These are phyloP conservation scores for Stagonosporopsis cucurbitacearum DNA, from an alignment of 2,329 filamentous ascomycete genomes.

Conservation along the genomic window DNA sequence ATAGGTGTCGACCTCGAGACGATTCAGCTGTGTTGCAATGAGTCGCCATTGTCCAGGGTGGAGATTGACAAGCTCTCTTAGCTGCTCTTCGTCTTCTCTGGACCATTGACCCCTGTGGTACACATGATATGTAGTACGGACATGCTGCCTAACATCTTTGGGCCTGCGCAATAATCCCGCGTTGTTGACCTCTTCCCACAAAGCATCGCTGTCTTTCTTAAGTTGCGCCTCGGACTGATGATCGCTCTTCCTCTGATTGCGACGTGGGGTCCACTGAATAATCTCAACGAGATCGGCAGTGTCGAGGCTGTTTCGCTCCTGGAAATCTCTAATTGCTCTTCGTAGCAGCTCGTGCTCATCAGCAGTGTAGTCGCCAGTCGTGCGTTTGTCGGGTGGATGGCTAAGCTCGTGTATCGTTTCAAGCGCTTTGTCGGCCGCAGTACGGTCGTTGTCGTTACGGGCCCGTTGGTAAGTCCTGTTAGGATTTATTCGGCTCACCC, in stretches of 20 bases:
- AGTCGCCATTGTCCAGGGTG: conserved; percentile 65
- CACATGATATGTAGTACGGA: conserved; percentile 70
- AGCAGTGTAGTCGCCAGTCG: conserved; percentile 23
- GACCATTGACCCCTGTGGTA: conserved; percentile 69
- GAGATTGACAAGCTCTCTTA: conserved; percentile 56
- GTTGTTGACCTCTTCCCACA: conserved; percentile 44
- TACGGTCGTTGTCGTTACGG: background rate
- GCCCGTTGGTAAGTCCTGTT: conserved; percentile 11
- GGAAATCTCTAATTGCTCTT: conserved; percentile 29
- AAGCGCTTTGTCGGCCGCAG: conserved; percentile 28
- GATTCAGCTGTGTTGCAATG: conserved; percentile 65
- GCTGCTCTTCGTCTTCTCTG: conserved; percentile 62
- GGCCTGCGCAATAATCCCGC: conserved; percentile 42
- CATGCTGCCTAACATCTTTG: conserved; percentile 50
- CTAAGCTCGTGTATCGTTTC: conserved; percentile 16
- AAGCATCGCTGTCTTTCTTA: conserved; percentile 22
- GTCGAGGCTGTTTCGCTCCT: conserved; percentile 25
- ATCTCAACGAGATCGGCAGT: conserved; percentile 27
- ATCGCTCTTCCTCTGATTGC: background rate
- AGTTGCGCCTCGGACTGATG: conserved; percentile 11
- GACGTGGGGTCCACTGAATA: conserved; percentile 20
- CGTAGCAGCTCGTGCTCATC: conserved; percentile 36
- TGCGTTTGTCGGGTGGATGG: conserved; percentile 24
- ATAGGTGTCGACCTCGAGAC: conserved; percentile 69
- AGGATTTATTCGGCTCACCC: conserved; percentile 1